These are phyloP conservation scores for Mrakia frigida DNA, from an alignment of 768 basidiomycete genomes.

Conservation along the genomic window DNA sequence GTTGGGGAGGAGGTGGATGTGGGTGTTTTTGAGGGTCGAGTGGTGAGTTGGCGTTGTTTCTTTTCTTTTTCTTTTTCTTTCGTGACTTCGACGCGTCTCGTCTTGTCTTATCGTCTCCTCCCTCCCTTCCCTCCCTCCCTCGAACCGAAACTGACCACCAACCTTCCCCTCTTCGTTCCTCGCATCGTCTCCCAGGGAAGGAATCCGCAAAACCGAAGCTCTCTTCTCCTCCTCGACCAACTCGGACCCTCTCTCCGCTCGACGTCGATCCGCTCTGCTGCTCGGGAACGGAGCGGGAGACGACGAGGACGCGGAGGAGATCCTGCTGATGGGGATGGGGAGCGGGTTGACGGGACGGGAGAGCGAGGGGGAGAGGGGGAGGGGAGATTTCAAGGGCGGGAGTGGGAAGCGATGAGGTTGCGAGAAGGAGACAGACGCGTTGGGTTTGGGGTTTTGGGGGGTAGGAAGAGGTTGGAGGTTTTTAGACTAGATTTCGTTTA, in stretches of 20 bases:
- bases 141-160: neutral
- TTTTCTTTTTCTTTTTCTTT: neutral
- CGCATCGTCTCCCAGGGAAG: neutral
- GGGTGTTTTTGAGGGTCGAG: constrained; percentile 94
- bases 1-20: constrained; percentile 86
- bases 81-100: neutral
- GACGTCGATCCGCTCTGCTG: neutral
- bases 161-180: neutral
- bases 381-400: too few species aligned
- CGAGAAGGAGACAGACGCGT: neutral
- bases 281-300: neutral
- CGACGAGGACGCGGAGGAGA: constrained; percentile 11
- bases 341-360: neutral
- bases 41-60: constrained; percentile 54
- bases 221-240: neutral
- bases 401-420: neutral
- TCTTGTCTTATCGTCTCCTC: neutral
- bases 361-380: neutral
- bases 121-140: too few species aligned
- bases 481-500: too few species aligned
- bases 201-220: constrained; percentile 6
- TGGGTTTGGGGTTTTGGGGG: too few species aligned
- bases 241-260: neutral
- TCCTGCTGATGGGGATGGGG: constrained; percentile 12
- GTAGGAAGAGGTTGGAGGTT: too few species aligned